Base-by-base conservation (phyloP, 306 rosid species). In the Rosa rugosa region DNA sequence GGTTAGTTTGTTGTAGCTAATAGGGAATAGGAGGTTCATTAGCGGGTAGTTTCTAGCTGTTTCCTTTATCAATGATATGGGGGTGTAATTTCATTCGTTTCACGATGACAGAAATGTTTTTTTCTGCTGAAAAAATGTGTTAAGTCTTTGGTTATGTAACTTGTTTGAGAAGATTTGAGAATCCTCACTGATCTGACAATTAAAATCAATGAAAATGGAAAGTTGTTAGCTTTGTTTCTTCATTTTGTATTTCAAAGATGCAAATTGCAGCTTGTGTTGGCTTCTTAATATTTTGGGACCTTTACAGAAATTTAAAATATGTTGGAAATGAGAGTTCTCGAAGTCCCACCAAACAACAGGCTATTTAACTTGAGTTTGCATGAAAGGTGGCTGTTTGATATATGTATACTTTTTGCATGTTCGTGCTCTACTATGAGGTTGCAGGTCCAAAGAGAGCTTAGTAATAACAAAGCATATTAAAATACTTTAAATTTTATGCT, bases 201-300 rank as follows among this genome's bases (percentile, higher is more conserved):
- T 27, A 2, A 51, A 67, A 50, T 49, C 20, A 42, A 57, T 22
- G 22, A 16, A 38, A 72, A 63, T n/a, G 73, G 78, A 45, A 73
- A 66, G 54, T 13, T 3, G 8, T 56, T n/a, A 74, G 69, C 17
- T 74, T 74, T 60, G 60, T 73, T 54, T 54, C 22, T 54, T 66
- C n/a, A 8, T 73, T 80, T 56, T 73, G 8, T 79, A 11, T 53
- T n/a, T 45, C 47, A 5, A 11, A n/a, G 51, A 34, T 69, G 46
- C 46, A 53, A 27, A 57, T 5, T 70, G 56, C 74, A 70, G 49
- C 17, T 18, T 69, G 83, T n/a, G 16, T 57, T 45, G 46, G 16
- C 3, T 23, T 47, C 27, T 13, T 45, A 7, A 25, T 75, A 16
- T 17, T 57, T n/a, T 9, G 76, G 66, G 20, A 22, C 59, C 62